Base-by-base conservation (phyloP, 495 filamentous ascomycete genomes). In the Penicillium steckii region DNA sequence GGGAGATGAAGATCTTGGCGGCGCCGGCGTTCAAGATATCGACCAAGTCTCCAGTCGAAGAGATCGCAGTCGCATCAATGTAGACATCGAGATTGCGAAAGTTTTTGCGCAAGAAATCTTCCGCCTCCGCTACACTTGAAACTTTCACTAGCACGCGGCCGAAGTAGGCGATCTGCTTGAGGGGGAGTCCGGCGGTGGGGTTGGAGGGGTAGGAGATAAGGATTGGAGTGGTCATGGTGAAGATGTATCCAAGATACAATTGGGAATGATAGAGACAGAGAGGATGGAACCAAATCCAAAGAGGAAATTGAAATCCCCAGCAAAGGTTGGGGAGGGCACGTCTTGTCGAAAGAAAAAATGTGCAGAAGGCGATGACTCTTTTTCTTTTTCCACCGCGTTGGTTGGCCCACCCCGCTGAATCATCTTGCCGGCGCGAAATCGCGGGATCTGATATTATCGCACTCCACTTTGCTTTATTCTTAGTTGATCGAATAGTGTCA, bases 1-100 rank as follows among this genome's bases (percentile, higher is more conserved):
- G 76, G 46, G 80, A 76, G 43, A 96, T 85, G 67, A 97, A 92
- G 40, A 95, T 85, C 68, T 86, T 94, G 33, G 83, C 80, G n/a
- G 90, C 90, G 46, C 95, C 94, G 55, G 85, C 81, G 64, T 98
- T 87, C 46, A 98, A 80, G 24, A 97, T 78, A 46, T 88, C 79
- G 44, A 91, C 71, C 17, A 96, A 72, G 55, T 95, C 89, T 32
- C 87, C 83, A 40, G 73, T 66, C 22, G 81, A 83, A 50, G 79
- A 57, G 46, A 97, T 80, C 22, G 75, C 70, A 18, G 88, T 87
- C 48, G 84, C 91, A 56, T 97, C 87, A 55, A 95, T 83, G 63
- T 84, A 91, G 49, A 85, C 78, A 43, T 84, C 75, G 55, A 90
- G 85, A 32, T 77, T 72, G 51, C 83, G 76, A 62, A 86, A 80